phyloP scores from a whole-genome alignment of 371 early-diverging fungal species.

The Mortierella sp. region DNA sequence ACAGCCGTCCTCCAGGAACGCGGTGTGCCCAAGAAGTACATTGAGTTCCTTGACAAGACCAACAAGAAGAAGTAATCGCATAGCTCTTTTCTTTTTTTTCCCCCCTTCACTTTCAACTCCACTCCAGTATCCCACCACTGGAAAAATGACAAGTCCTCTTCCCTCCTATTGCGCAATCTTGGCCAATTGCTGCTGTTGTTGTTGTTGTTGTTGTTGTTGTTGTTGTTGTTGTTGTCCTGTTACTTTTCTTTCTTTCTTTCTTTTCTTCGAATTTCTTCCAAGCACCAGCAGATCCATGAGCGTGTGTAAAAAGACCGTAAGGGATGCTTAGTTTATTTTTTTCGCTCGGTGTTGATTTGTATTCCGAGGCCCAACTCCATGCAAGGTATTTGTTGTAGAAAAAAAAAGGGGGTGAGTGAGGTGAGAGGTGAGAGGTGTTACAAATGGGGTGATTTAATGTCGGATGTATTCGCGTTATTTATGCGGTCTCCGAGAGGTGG shows the following conservation, averaged over 20 bases:
- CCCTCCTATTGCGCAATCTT: not conserved
- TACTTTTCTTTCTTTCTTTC: not conserved
- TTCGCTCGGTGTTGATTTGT: conserved; percentile 10
- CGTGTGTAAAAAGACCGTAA: too few species aligned
- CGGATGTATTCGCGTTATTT: conserved; percentile 7
- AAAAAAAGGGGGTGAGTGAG: not conserved
- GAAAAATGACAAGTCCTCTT: not conserved
- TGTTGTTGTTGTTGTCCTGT: too few species aligned
- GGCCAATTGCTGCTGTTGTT: too few species aligned
- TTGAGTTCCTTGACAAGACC: conserved; percentile 73
- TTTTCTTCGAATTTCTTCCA: not conserved
- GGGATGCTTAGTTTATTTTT: not conserved
- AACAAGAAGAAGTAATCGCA: conserved; percentile 43
- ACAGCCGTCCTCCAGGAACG: conserved; percentile 63
- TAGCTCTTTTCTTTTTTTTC: not conserved
- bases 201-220: too few species aligned
- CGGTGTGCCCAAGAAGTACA: conserved; percentile 71
- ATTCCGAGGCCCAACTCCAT: conserved; percentile 24
- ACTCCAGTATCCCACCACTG: not conserved
- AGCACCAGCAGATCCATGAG: not conserved
- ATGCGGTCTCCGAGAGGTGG: conserved; percentile 61
- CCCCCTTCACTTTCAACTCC: not conserved
- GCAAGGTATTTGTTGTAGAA: conserved; percentile 32
- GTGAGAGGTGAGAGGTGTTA: not conserved
- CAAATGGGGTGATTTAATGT: not conserved